These are phyloP conservation scores for Triangularia setosa DNA, from an alignment of 2,329 filamentous ascomycete genomes.

Conservation along the genomic window DNA sequence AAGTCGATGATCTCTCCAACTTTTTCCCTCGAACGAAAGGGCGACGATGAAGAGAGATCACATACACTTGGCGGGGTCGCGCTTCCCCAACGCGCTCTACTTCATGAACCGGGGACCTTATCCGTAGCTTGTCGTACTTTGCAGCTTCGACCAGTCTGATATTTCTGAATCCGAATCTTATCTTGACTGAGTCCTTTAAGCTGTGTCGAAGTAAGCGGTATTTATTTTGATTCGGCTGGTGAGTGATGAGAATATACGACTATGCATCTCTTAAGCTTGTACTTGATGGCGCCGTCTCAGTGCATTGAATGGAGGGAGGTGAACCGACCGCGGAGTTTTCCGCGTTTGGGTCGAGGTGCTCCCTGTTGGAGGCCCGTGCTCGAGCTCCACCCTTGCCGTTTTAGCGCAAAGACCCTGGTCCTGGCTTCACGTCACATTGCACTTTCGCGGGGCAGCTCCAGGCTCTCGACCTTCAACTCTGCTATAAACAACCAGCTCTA, in stretches of 20 bases:
- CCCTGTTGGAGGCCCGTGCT: neutral
- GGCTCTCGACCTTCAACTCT: neutral
- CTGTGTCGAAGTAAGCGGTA: neutral
- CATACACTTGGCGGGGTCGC: neutral
- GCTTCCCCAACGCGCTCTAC: neutral
- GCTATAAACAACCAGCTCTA: neutral
- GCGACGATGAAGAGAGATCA: neutral
- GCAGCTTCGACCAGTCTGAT: neutral
- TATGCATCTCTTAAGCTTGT: neutral
- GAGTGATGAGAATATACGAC: neutral
- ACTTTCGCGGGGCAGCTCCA: neutral
- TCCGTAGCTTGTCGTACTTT: neutral
- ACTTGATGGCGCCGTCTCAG: neutral
- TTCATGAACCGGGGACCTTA: neutral
- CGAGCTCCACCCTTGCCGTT: neutral
- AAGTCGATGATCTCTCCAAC: neutral
- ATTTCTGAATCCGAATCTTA: neutral
- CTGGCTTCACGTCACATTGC: neutral
- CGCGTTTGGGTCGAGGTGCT: neutral
- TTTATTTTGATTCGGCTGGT: neutral
- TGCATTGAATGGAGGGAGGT: neutral
- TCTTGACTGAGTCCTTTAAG: neutral
- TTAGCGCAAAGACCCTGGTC: neutral
- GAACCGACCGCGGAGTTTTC: slow-evolving; percentile 10
- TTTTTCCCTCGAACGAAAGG: neutral